Evolutionary conservation across 176 grass and related monocot species (phyloP), one percentile per base, ranked within the genome.

Genomic region (Microstegium vimineum): DNA sequence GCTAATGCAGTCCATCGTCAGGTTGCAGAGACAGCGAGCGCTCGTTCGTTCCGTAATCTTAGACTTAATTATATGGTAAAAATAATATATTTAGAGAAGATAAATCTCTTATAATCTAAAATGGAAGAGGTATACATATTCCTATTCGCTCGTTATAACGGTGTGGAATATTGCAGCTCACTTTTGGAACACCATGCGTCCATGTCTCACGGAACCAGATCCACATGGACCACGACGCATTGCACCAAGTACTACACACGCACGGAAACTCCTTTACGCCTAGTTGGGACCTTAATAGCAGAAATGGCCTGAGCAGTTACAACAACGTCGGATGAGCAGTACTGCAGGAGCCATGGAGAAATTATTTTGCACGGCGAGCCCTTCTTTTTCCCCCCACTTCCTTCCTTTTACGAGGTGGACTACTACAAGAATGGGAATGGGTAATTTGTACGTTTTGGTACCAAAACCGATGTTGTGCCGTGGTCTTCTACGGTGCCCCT

Each of bases 241-340:
- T 12, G 3, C 0, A 45, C 25, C 46, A 6, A 8, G 6, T 28
- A 34, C 40, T 28, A 35, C 22, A 35, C 22, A 0, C 5, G 4
- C 30, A 20, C 18, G 30, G 5, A 5, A 62, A 31, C 43, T 73
- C 32, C 26, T 13, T 46, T n/a, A 10, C 57, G 59, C 59, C 23
- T 25, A 35, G 57, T 59, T 51, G 70, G 70, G 36, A 8, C 60
- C 30, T 62, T 15, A 14, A 33, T 8, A 5, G 27, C 69, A 25
- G 69, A 82, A 74, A 81, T 54, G 32, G 65, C 15, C 4, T 28
- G 65, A 70, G 40, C 78, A 65, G 78, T 70, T 81, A 8, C 78
- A 70, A 70, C 46, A 12, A 13, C 4, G 33, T 26, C 9, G 65
- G 78, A 81, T 30, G 65, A 26, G 46, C 65, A 28, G 78, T 81